Evolutionary conservation across 202 grass and related monocot genomes (phyloP), one percentile per base, ranked within the genome.

Genomic region (Dendrocalamus latiflorus): DNA sequence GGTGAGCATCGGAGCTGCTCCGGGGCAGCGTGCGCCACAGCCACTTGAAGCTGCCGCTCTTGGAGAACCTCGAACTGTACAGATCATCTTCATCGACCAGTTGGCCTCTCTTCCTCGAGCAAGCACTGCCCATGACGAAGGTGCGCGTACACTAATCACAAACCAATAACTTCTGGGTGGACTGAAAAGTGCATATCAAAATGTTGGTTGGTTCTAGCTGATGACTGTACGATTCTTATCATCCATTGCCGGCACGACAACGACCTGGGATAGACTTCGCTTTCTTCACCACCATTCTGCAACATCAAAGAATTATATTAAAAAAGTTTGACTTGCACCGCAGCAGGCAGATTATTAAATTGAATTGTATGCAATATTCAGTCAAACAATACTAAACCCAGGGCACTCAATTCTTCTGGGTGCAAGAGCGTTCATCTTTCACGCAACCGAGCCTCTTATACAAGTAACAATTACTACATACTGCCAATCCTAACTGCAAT

Each of bases 1-100:
- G 65, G 64, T 73, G 62, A 48, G 76, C 76, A 68, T 77, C 69
- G 8, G 85, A 86, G 56, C 63, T 78, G 58, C 82, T 84, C 56
- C 91, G 91, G 17, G 87, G 88, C 56, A 99, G 62, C 24, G 87
- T 90, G 83, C 86, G 81, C 65, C 90, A 61, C 70, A 95, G 75
- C 93, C 96, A 99, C 70, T 95, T 99, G 71, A 94, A 89, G 79
- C 93, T 95, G 54, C 93, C 89, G 54, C 91, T 99, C 85, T 95
- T 93, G 26, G 87, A 93, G 89, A 90, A 99, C 83, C 88, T 95
- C 18, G 79, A 83, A 14, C 87, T 89, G 69, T 89, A 84, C 21
- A 85, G 79, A 11, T 85, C 87, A 13, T 85, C 86, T 65, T 90
- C 93, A 9, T n/a, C n/a, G n/a, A n/a, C n/a, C n/a, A n/a, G n/a